Evolutionary conservation across 2,329 filamentous ascomycete species (phyloP).

Genomic region (Fusarium globosum): DNA sequence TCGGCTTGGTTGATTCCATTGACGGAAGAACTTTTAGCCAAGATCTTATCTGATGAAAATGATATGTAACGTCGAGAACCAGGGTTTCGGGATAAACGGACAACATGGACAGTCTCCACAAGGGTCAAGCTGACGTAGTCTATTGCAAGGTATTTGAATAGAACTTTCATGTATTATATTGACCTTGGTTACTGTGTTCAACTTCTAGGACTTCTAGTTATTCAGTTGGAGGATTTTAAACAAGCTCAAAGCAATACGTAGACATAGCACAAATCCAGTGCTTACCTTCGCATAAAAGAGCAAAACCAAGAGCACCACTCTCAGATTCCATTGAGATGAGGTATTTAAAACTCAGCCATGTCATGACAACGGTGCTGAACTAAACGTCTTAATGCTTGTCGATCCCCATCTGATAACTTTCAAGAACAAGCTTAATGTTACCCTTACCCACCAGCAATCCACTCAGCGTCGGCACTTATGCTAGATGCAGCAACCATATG

Average conservation of each 20-base stretch:
- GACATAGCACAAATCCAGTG: neutral
- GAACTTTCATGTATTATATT: neutral
- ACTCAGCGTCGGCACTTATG: constrained; percentile 20
- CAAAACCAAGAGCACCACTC: neutral
- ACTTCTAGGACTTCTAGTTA: neutral
- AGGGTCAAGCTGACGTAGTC: neutral
- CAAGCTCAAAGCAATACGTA: neutral
- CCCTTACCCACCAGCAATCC: constrained; percentile 28
- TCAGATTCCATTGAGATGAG: neutral
- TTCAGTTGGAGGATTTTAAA: neutral
- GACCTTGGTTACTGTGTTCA: neutral
- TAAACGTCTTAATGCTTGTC: neutral
- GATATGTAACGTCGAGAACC: neutral
- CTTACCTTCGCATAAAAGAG: neutral
- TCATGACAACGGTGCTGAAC: neutral
- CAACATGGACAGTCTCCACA: neutral
- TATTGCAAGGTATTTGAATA: neutral
- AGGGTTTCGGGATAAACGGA: neutral
- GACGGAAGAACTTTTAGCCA: constrained; percentile 5
- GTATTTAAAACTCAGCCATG: neutral
- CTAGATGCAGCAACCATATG: constrained; percentile 8
- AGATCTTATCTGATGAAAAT: constrained; percentile 21
- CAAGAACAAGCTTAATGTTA: constrained; percentile 27
- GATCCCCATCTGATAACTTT: constrained; percentile 20
- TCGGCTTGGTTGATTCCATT: neutral